Evolutionary conservation across 257 asterid genomes (phyloP).

Genomic region (Linderniella brevidens): DNA sequence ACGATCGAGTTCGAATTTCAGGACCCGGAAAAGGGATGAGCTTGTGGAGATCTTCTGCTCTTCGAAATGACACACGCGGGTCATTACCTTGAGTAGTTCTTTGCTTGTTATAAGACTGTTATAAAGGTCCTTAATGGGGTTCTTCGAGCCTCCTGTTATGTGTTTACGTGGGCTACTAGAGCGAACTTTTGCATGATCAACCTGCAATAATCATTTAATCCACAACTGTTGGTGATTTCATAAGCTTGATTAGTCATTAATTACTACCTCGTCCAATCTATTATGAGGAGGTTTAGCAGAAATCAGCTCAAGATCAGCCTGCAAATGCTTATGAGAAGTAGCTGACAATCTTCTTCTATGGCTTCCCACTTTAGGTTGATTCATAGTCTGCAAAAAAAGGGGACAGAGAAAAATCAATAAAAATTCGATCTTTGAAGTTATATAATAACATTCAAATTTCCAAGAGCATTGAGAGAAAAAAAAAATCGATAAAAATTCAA

Average conservation of each 20-base stretch:
- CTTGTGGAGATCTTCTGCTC: conserved; percentile 41
- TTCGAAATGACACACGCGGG: conserved; percentile 33
- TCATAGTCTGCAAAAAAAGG: conserved; percentile 63
- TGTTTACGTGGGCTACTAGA: conserved; percentile 22
- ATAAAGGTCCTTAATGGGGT: conserved; percentile 46
- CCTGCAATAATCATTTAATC: conserved; percentile 27
- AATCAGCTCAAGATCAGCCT: conserved; percentile 18
- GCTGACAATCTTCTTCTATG: conserved; percentile 60
- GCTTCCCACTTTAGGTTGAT: conserved; percentile 23
- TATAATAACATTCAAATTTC: too few relatives aligned
- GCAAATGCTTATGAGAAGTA: conserved; percentile 49
- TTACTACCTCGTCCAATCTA: conserved; percentile 50
- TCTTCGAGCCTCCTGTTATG: conserved; percentile 19
- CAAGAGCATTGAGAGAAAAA: conserved; percentile 3
- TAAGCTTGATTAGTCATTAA: background rate
- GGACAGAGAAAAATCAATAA: too few relatives aligned
- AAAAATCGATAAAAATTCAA: too few relatives aligned
- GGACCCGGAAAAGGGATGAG: conserved; percentile 49
- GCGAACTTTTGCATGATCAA: conserved; percentile 22
- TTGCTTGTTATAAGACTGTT: conserved; percentile 56
- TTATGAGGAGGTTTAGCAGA: conserved; percentile 24
- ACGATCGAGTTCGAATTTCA: conserved; percentile 60
- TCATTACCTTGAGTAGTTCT: conserved; percentile 52
- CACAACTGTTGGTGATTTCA: conserved; percentile 15
- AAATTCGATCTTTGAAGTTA: too few relatives aligned